Conservation (phyloP, 2,329 filamentous ascomycete species). For the Cryphonectria carpinicola region DNA sequence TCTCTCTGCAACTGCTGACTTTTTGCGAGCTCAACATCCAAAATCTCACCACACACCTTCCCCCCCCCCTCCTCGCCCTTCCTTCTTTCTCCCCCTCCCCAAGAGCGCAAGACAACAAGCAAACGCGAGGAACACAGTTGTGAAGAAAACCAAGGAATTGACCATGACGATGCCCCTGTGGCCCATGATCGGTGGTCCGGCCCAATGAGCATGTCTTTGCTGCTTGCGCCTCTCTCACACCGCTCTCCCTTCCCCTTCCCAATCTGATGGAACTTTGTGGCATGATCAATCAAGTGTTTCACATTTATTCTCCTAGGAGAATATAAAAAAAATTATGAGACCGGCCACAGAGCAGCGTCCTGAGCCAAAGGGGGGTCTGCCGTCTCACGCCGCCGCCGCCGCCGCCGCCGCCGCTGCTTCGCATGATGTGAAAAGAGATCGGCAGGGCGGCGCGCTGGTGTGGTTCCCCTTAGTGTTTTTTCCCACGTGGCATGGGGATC, state of each 20-base stretch:
- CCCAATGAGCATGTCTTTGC: too few species aligned
- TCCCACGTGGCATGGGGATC: slow-evolving; percentile 6
- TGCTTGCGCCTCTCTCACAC: not conserved
- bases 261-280: not conserved
- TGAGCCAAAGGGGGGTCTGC: not conserved
- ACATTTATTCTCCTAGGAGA: not conserved
- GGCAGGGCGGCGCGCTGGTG: slow-evolving; percentile 3
- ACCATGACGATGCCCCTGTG: too few species aligned
- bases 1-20: too few species aligned
- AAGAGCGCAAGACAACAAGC: too few species aligned
- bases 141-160: too few species aligned
- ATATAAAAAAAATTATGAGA: not conserved
- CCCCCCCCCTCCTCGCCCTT: too few species aligned
- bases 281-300: slow-evolving; percentile 4
- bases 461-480: not conserved
- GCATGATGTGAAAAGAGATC: not conserved
- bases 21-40: too few species aligned
- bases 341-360: not conserved
- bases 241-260: not conserved
- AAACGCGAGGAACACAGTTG: too few species aligned
- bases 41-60: too few species aligned
- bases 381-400: too few species aligned
- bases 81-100: too few species aligned
- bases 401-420: not conserved
- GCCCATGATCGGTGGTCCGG: too few species aligned